Evolutionary conservation across 1,139 yeast species (phyloP), one percentile per base, ranked within the genome.

Genomic region (Arxiozyma slooffiae): DNA sequence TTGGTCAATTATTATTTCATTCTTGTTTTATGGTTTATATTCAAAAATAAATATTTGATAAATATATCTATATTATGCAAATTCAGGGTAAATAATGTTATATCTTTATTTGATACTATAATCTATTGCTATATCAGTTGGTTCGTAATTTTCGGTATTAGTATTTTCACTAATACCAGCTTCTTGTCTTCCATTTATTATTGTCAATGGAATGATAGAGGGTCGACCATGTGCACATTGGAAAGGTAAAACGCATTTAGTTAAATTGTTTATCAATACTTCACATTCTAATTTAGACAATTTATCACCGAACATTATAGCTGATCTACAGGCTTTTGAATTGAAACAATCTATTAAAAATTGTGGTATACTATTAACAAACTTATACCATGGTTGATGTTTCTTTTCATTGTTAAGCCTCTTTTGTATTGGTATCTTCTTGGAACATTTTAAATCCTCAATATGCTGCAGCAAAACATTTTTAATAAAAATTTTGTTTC

Each of bases 141-240:
- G 8, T 16, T 44, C 7, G 4, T 30, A 18, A 11, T 26, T 14
- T 9, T 6, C n/a, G 6, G 3, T 30, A n/a, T 30, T 30, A 2
- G 3, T 30, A 11, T 40, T n/a, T 34, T 38, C 30, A 68, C 43
- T 23, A 66, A 63, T 2, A 7, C 20, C 36, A 34, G n/a, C n/a
- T 22, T 4, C 11, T 30, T 17, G 44, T 18, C n/a, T 11, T 26
- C 30, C 37, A 41, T 41, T 38, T 16, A 47, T 26, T 7, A 36
- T 41, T 21, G 70, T 74, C 8, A 84, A 51, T 0, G 94, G 90
- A 0, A 80, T 76, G 16, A 84, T 67, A 0, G 90, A 77, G 0
- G 95, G 95, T 49, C 96, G 66, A 0, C 96, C 96, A 65, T 88
- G 96, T 0, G 96, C 96, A 71, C 96, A 88, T 51, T 78, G 81